phyloP scores from a whole-genome alignment of 805 yeast genomes.

The Metschnikowia gelsemii region DNA sequence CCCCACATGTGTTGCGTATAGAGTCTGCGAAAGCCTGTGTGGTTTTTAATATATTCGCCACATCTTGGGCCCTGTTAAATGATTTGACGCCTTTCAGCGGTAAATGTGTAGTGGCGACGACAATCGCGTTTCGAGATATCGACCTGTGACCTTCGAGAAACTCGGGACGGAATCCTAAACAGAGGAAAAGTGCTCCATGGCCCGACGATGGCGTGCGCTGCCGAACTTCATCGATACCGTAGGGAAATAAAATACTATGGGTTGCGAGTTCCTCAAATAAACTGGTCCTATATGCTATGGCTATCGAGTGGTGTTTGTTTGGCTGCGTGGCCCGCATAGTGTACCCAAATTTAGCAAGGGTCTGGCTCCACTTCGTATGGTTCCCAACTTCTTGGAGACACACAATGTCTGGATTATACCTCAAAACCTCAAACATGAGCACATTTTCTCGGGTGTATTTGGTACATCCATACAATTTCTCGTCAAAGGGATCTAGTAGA shows the following conservation, averaged over 20 bases:
- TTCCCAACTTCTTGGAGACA: slow-evolving; percentile 10
- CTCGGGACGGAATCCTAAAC: slow-evolving; percentile 4
- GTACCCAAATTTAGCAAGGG: slow-evolving; percentile 1
- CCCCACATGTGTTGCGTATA: neutral
- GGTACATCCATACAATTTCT: neutral
- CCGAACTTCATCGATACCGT: neutral
- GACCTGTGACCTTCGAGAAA: slow-evolving; percentile 5
- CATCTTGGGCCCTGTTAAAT: neutral
- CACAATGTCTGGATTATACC: slow-evolving; percentile 9
- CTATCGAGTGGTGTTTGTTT: slow-evolving; percentile 4
- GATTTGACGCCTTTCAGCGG: neutral
- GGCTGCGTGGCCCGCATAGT: neutral
- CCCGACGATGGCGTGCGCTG: too few species aligned
- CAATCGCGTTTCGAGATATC: slow-evolving; percentile 3
- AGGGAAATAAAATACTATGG: neutral
- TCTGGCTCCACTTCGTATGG: neutral
- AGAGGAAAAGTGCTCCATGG: slow-evolving; percentile 5
- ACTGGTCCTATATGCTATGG: slow-evolving; percentile 3
- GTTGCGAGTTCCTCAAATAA: neutral
- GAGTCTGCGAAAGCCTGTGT: neutral
- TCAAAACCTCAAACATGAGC: slow-evolving; percentile 1
- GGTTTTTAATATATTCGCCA: slow-evolving; percentile 1
- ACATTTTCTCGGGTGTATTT: slow-evolving; percentile 1
- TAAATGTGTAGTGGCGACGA: slow-evolving; percentile 6
- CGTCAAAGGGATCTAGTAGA: slow-evolving; percentile 1